A percentile compares a stretch with the other conserved stretches of the same genome.
Conservation (phyloP, 192 early-diverging fungal species). For the Jimgerdemannia lactiflua region DNA sequence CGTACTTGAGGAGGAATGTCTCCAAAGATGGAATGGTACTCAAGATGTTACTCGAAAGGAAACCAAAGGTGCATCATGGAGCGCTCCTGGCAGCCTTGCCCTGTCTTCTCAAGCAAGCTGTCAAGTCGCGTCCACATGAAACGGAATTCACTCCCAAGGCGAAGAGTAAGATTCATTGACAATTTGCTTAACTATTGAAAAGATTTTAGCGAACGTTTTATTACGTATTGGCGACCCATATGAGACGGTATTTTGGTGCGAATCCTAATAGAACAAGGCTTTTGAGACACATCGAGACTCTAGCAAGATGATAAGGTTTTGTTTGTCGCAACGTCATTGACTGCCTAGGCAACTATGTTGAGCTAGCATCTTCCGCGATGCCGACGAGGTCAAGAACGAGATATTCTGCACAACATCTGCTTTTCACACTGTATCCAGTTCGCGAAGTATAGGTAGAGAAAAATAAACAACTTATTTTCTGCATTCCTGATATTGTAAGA, state of each 20-base stretch:
- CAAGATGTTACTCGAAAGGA: constrained; percentile 15
- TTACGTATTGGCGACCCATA: background rate
- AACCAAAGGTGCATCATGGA: constrained; percentile 12
- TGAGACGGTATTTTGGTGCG: background rate
- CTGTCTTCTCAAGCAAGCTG: constrained; percentile 13
- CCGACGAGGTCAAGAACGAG: too few relatives aligned
- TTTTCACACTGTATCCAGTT: background rate
- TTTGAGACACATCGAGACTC: background rate
- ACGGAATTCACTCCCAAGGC: constrained; percentile 20
- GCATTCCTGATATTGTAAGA: background rate
- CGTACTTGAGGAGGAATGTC: constrained; percentile 15
- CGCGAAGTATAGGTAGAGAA: background rate
- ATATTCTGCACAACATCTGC: too few relatives aligned
- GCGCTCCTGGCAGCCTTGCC: constrained; percentile 16
- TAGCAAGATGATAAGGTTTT: background rate
- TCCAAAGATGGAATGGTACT: constrained; percentile 14
- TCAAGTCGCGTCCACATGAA: constrained; percentile 14
- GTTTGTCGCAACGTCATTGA: background rate
- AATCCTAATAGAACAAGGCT: too few relatives aligned
- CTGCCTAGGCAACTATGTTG: background rate
- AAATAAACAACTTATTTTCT: background rate
- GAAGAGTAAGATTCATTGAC: constrained; percentile 13
- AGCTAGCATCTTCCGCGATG: background rate
- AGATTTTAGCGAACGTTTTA: background rate
- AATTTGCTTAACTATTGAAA: constrained; percentile 14